Evolutionary conservation across 805 yeast genomes (phyloP).

Genomic region (Saccharomycopsis guyanensis): DNA sequence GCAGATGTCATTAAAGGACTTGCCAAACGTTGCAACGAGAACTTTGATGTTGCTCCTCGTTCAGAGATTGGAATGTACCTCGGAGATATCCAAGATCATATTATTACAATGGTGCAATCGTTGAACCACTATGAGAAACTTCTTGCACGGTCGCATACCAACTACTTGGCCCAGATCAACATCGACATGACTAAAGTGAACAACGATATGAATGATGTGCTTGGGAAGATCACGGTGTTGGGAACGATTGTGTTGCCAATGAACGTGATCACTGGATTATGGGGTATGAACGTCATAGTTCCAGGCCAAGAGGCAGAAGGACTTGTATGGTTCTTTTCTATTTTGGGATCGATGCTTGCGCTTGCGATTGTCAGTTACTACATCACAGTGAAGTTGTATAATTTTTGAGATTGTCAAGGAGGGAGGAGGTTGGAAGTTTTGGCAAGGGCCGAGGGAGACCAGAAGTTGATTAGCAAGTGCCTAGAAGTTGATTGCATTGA

Average conservation of each 20-base stretch:
- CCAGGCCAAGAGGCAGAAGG: constrained; percentile 79
- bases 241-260: constrained; percentile 95
- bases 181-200: constrained; percentile 97
- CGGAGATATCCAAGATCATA: constrained; percentile 97
- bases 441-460: no score
- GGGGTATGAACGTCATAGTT: constrained; percentile 98
- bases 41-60: constrained; percentile 69
- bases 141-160: constrained; percentile 90
- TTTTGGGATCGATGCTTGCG: constrained; percentile 37
- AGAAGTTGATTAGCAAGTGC: no score
- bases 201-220: constrained; percentile 93
- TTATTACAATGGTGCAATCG: constrained; percentile 94
- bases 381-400: constrained; percentile 18
- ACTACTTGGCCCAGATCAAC: constrained; percentile 92
- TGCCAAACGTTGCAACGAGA: constrained; percentile 83
- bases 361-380: constrained; percentile 40
- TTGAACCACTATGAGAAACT: constrained; percentile 91
- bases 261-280: constrained; percentile 90
- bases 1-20: constrained; percentile 98
- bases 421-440: no score
- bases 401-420: no score
- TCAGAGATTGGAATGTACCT: constrained; percentile 89
- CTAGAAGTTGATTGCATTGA: no score
- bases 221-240: constrained; percentile 84
- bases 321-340: constrained; percentile 58